A percentile compares a stretch with the other conserved stretches of the same genome.
These are phyloP conservation scores for Triticum urartu DNA, from an alignment of 176 grass and related monocot species.

Conservation along the genomic window DNA sequence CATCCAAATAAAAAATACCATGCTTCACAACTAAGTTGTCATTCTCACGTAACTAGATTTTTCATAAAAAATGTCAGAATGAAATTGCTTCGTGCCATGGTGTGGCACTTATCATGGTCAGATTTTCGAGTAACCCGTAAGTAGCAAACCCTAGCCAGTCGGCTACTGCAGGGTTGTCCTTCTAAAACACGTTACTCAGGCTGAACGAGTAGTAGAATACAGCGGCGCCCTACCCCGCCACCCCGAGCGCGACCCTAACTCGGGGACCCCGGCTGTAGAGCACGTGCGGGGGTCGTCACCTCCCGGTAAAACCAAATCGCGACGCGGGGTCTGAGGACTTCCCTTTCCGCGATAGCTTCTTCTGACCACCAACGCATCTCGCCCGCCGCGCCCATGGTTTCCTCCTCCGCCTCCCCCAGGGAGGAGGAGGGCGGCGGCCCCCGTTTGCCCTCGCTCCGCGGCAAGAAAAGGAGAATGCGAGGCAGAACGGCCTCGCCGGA, in stretches of 20 bases:
- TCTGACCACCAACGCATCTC: conserved; percentile 38
- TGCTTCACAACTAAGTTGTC: too few species aligned
- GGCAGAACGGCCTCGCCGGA: conserved; percentile 13
- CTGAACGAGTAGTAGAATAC: too few species aligned
- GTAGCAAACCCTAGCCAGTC: too few species aligned
- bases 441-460: not conserved
- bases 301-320: conserved; percentile 35
- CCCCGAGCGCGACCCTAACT: not conserved
- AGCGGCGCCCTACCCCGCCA: not conserved
- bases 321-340: conserved; percentile 22
- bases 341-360: conserved; percentile 16
- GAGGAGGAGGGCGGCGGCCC: not conserved
- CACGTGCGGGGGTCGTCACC: conserved; percentile 33
- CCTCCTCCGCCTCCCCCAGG: conserved; percentile 21
- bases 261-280: not conserved
- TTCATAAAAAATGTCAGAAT: too few species aligned
- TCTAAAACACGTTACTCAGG: too few species aligned
- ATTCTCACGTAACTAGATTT: too few species aligned
- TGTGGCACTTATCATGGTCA: too few species aligned
- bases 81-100: too few species aligned
- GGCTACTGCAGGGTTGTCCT: too few species aligned
- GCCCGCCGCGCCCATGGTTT: conserved; percentile 43
- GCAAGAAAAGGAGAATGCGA: conserved; percentile 37
- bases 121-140: too few species aligned
- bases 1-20: too few species aligned